Conservation (phyloP, 2,329 filamentous ascomycete genomes). For the Colletotrichum plurivorum region DNA sequence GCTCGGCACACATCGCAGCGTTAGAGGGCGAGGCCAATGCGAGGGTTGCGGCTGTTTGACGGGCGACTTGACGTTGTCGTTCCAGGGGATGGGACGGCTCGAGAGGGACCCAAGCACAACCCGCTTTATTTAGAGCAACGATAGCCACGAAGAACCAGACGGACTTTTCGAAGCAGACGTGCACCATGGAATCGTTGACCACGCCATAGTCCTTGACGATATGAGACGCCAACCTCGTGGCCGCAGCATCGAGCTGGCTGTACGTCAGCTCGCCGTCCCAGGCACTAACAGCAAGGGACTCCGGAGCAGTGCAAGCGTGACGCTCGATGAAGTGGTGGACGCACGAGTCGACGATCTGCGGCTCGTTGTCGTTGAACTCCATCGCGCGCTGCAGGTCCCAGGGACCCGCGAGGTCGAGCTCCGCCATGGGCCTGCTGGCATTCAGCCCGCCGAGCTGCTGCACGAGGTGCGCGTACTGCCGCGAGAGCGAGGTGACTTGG, state of each 20-base stretch:
- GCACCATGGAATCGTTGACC: neutral
- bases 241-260: conserved; percentile 41
- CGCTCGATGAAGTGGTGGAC: conserved; percentile 11
- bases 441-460: neutral
- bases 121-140: conserved; percentile 45
- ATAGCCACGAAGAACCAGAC: conserved; percentile 42
- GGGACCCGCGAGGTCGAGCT: conserved; percentile 4
- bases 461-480: conserved; percentile 18
- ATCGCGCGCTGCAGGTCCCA: conserved; percentile 20
- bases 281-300: conserved; percentile 46
- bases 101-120: conserved; percentile 44
- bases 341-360: conserved; percentile 13
- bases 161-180: conserved; percentile 46
- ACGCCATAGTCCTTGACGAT: neutral
- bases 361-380: conserved; percentile 1
- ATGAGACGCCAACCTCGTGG: conserved; percentile 2
- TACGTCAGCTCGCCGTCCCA: conserved; percentile 50
- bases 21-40: conserved; percentile 7
- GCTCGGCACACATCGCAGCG: neutral
- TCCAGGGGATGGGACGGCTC: conserved; percentile 9
- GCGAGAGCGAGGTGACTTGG: neutral
- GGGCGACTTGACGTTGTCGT: neutral
- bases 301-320: conserved; percentile 38
- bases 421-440: neutral
- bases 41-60: conserved; percentile 7